Base-by-base conservation (phyloP, 192 early-diverging fungal species). In the Coemansia javaensis region DNA sequence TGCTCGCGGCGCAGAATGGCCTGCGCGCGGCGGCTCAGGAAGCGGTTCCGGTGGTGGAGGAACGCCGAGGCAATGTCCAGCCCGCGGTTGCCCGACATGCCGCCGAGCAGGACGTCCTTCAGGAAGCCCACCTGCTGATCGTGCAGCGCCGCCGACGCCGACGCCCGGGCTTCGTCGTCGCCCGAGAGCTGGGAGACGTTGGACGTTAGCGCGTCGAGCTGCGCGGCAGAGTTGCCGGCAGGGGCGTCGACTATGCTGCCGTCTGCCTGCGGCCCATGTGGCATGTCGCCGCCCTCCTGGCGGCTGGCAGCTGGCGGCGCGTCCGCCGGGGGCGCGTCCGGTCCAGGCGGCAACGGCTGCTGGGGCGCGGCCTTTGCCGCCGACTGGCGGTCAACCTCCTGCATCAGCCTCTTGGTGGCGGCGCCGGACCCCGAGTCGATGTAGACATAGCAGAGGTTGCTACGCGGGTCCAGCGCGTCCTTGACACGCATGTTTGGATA, bases 101-200 rank as follows among this genome's bases (percentile, higher is more conserved):
- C 47, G 50, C 62, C 66, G 33, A 66, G 50, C 10, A 74, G 46
- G 24, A 63, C 50, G 58, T 58, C 58, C 49, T 74, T 54, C 58
- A 74, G 45, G 20, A 74, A 74, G 49, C 60, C 50, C 20, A 73
- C 53, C 46, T 73, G 69, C 62, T 73, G 69, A 57, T 48, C 37
- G 53, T 73, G 69, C 36, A 73, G 53, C n/a, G 69, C 57, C 16
- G 62, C 56, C 20, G 69, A 73, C 15, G 68, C 67, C 24, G 25
- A 24, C n/a, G 61, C 69, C 13, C 31, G 25, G 40, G 50, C 46
- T 20, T 44, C 27, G 44, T 20, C 37, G 32, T 61, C 51, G 22
- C 69, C 69, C 3, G 56, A 60, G 12, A 73, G 56, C 9, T 41
- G 57, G 17, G 69, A 73, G 18, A 73, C 63, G 25, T 57, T 57